phyloP scores from a whole-genome alignment of 1,139 yeast species.

The Blastobotrys petasosporus region DNA sequence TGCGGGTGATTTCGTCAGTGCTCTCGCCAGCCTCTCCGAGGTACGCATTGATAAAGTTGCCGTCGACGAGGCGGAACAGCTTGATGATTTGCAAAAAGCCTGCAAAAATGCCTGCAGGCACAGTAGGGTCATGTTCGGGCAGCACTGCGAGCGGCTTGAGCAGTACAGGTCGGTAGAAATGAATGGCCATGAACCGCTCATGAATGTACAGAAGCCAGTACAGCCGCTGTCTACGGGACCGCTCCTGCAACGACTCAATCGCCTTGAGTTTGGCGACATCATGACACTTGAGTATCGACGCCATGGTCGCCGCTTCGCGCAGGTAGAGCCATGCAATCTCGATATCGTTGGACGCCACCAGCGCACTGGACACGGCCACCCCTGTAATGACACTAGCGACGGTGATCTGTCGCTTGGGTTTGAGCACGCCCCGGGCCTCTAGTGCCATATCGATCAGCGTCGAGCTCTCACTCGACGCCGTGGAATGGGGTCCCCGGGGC shows the following conservation, averaged over 20 bases:
- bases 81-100: conserved; percentile 21
- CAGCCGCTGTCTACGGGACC: conserved; percentile 17
- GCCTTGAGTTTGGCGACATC: conserved; percentile 2
- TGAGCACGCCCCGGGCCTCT: conserved; percentile 14
- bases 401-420: conserved; percentile 7
- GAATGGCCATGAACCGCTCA: conserved; percentile 21
- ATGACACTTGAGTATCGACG: conserved; percentile 13
- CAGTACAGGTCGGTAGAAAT: conserved; percentile 16
- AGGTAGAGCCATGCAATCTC: conserved; percentile 19
- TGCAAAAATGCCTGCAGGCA: conserved; percentile 14
- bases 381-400: conserved; percentile 14
- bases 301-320: conserved; percentile 20
- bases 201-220: conserved; percentile 22
- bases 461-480: conserved; percentile 1
- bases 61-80: conserved; percentile 19
- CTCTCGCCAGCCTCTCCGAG: conserved; percentile 10
- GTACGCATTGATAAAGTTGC: conserved; percentile 18
- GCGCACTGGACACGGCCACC: conserved; percentile 15
- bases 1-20: conserved; percentile 6
- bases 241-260: conserved; percentile 8
- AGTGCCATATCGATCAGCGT: conserved; percentile 13
- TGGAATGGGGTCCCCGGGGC: neutral
- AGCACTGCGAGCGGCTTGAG: conserved; percentile 12
- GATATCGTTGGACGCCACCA: conserved; percentile 15
- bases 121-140: conserved; percentile 15